Evolutionary conservation across 768 basidiomycete genomes (phyloP).

Genomic region (Glaciozyma antarctica): DNA sequence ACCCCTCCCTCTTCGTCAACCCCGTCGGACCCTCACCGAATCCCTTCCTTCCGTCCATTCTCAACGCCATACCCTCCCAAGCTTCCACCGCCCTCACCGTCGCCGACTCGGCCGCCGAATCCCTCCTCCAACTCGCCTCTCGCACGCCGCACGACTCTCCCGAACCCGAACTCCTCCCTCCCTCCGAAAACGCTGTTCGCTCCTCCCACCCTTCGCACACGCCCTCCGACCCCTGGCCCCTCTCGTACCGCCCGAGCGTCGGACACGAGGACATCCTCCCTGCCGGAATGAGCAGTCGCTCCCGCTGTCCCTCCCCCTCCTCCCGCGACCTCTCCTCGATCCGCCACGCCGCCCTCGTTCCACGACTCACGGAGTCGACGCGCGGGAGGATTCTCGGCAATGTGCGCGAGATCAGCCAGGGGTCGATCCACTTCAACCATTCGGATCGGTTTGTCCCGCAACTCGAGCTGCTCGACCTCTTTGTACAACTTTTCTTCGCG

Average conservation of each 20-base stretch:
- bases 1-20: not conserved
- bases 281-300: conserved; percentile 1
- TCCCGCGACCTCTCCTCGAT: not conserved
- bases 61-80: not conserved
- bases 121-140: conserved; percentile 30
- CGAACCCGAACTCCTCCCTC: conserved; percentile 16
- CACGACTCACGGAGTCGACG: conserved; percentile 21
- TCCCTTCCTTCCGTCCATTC: not conserved
- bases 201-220: conserved; percentile 4
- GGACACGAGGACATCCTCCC: conserved; percentile 25
- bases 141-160: conserved; percentile 29
- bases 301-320: no score
- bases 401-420: not conserved
- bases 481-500: not conserved
- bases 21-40: not conserved
- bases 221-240: conserved; percentile 25
- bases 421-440: not conserved
- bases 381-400: not conserved
- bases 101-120: conserved; percentile 25
- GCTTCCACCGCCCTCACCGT: not conserved
- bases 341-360: conserved; percentile 13
- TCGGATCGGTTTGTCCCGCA: conserved; percentile 26
- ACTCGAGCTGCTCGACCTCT: conserved; percentile 24
- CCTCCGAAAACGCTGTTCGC: not conserved
- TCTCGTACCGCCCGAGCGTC: conserved; percentile 26